Evolutionary conservation across 2,329 filamentous ascomycete species (phyloP), one percentile per base, ranked within the genome.

Genomic region (Phaeosphaeriaceae sp.): DNA sequence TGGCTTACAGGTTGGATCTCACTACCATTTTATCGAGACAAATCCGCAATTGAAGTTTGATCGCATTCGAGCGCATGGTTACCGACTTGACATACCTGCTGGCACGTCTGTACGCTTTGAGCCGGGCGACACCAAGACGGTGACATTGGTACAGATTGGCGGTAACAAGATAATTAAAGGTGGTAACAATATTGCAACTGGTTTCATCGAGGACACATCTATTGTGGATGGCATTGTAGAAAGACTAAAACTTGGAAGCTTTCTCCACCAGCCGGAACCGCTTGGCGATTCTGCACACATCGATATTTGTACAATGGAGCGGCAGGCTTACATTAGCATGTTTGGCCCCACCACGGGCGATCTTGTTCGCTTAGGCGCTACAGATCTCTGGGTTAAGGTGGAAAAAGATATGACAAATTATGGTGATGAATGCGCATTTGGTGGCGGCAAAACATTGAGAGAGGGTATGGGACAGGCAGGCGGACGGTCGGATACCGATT

Each of bases 1-100:
- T 13, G 11, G 2, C 6, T 21, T 17, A 11, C 61, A 86, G 83
- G 81, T 90, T 51, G 93, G 93, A 26, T 96, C 91, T 26, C 93
- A 97, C 75, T 97, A 96, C 73, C 93, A 97, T 75, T 96, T 97
- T 71, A 85, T 96, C 67, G 93, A 97, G 77, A 88, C 87, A n/a
- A 97, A 97, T 74, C 90, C 92, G 0, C 85, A 90, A 71, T 82
- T 97, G 42, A 84, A 89, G 54, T 97, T 97, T 71, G 93, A 97
- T 74, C 89, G 93, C 20, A 77, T 84, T 41, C 85, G 84, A 59
- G 85, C 92, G 1, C 94, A 94, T 66, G 93, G 93, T 5, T 96
- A 85, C 75, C 84, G 92, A 9, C 81, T 97, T 12, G 92, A 97
- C 67, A 94, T 97, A 49, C 81, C 93, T 1, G 92, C 93, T 0